These are phyloP conservation scores for Neurospora cerealis DNA, from an alignment of 495 filamentous ascomycete genomes.

Conservation along the genomic window DNA sequence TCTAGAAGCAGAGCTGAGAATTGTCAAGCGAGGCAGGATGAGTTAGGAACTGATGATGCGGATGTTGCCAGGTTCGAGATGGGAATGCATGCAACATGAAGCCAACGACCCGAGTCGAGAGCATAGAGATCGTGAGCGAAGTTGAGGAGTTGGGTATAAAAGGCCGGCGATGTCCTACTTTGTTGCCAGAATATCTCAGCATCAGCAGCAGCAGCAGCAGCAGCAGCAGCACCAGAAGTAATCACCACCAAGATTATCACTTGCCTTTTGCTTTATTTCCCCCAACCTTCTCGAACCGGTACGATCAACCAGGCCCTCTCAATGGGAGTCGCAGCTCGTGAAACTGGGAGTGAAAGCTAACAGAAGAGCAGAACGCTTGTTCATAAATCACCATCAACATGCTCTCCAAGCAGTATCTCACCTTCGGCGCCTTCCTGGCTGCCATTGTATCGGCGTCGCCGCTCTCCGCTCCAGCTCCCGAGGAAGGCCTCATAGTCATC, in stretches of 20 bases:
- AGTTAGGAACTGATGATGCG: background rate
- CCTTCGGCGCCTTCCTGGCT: background rate
- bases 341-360: background rate
- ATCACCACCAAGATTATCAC: background rate
- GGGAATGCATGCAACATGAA: background rate
- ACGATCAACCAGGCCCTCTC: background rate
- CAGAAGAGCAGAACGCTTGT: background rate
- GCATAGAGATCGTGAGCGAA: background rate
- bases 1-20: background rate
- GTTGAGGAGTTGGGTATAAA: background rate
- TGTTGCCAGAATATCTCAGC: background rate
- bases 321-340: background rate
- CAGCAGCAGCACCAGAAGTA: background rate
- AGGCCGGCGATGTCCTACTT: background rate
- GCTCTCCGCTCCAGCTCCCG: background rate
- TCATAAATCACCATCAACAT: background rate
- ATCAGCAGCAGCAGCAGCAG: background rate
- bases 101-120: background rate
- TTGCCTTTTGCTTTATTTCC: background rate
- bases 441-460: background rate
- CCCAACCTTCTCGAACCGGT: background rate
- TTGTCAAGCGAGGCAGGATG: background rate
- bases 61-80: background rate
- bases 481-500: background rate
- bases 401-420: background rate